phyloP scores from a whole-genome alignment of 345 rosid genomes.

The Camelina hispida region DNA sequence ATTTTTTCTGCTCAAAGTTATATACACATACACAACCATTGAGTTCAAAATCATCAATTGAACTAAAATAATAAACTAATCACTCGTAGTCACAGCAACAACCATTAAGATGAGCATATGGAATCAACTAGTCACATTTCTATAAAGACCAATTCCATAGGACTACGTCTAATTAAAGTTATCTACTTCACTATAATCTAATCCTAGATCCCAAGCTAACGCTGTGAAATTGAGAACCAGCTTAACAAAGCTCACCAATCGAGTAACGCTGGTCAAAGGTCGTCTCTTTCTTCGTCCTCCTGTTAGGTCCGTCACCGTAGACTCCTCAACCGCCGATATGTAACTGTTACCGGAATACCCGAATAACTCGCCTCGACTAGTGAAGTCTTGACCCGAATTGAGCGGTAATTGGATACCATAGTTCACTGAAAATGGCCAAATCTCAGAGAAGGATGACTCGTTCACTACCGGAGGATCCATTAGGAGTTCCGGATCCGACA shows the following conservation, averaged over 20 bases:
- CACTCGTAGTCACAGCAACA: too few species aligned
- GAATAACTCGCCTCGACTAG: neutral
- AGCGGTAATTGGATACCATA: constrained; percentile 37
- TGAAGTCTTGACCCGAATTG: constrained; percentile 46
- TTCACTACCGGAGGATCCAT: constrained; percentile 86
- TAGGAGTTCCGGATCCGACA: constrained; percentile 48
- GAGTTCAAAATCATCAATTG: neutral
- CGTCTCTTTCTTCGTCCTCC: constrained; percentile 65
- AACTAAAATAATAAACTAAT: too few species aligned
- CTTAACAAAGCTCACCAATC: constrained; percentile 70
- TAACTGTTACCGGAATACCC: constrained; percentile 54
- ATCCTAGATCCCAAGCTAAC: neutral
- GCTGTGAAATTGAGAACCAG: too few species aligned
- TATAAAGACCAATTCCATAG: neutral
- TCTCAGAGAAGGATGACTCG: constrained; percentile 82
- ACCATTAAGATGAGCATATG: neutral
- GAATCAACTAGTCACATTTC: neutral
- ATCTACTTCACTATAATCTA: neutral
- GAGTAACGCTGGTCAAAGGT: constrained; percentile 65
- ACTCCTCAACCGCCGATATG: constrained; percentile 68
- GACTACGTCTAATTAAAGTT: neutral
- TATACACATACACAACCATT: neutral
- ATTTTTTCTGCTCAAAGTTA: neutral
- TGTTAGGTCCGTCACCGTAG: constrained; percentile 76
- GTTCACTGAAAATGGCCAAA: constrained; percentile 74